These are phyloP conservation scores for Brassica napus DNA, from an alignment of 345 rosid species.

Conservation along the genomic window DNA sequence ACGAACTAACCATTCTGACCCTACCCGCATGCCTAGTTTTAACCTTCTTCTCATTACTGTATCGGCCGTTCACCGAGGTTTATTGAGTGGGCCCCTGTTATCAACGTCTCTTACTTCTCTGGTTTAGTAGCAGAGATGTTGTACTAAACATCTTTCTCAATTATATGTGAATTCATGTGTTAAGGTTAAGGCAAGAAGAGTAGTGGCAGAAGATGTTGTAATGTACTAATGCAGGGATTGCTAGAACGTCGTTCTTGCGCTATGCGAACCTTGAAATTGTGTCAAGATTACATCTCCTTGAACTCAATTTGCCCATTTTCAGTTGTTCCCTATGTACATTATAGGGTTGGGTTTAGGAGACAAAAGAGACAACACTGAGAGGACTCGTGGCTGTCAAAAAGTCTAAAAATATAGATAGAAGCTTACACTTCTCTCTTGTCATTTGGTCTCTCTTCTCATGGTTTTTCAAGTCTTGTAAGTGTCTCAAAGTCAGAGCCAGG, in stretches of 20 bases:
- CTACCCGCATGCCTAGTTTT: not conserved
- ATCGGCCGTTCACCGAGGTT: slow-evolving; percentile 12
- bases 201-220: slow-evolving; percentile 47
- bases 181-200: not conserved
- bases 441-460: slow-evolving; percentile 73
- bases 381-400: slow-evolving; percentile 76
- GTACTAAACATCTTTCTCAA: not conserved
- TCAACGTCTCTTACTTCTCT: not conserved
- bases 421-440: slow-evolving; percentile 93
- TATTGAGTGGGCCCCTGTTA: too few species aligned
- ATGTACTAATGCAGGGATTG: not conserved
- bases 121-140: not conserved
- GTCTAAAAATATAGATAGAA: slow-evolving; percentile 74
- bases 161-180: slow-evolving; percentile 9
- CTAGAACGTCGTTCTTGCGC: not conserved
- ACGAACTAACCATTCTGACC: not conserved
- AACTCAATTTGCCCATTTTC: not conserved
- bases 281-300: too few species aligned
- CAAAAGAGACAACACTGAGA: slow-evolving; percentile 72
- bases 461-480: slow-evolving; percentile 68
- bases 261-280: not conserved
- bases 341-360: slow-evolving; percentile 84
- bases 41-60: slow-evolving; percentile 1
- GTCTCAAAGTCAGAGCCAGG: not conserved
- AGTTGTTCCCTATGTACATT: slow-evolving; percentile 46